Evolutionary conservation across 2,329 filamentous ascomycete species (phyloP).

Genomic region (Nemania diffusa): DNA sequence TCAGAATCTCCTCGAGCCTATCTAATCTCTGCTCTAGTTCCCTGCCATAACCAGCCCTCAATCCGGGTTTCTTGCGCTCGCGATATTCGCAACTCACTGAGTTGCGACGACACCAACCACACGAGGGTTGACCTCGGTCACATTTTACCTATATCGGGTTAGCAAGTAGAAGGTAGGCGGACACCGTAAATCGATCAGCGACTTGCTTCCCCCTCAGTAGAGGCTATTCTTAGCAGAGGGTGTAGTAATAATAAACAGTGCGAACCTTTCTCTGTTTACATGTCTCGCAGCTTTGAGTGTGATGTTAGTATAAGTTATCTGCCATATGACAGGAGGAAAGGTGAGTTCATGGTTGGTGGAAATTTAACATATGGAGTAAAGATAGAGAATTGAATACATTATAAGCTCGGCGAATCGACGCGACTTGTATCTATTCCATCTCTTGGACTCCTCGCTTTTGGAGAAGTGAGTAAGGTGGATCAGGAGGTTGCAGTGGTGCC

Average conservation of each 20-base stretch:
- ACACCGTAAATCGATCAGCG: background rate
- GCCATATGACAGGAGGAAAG: conserved; percentile 12
- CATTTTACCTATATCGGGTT: conserved; percentile 69
- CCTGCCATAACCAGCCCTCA: conserved; percentile 75
- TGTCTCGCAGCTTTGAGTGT: conserved; percentile 71
- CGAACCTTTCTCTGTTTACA: conserved; percentile 83
- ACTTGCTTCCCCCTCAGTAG: background rate
- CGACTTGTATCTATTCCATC: background rate
- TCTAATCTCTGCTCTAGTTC: conserved; percentile 79
- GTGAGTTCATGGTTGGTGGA: conserved; percentile 14
- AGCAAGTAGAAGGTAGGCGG: conserved; percentile 16
- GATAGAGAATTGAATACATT: conserved; percentile 31
- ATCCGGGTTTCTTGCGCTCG: conserved; percentile 73
- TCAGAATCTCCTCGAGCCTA: conserved; percentile 73
- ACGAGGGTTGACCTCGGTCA: conserved; percentile 78
- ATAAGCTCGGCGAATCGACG: background rate
- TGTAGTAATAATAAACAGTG: conserved; percentile 17
- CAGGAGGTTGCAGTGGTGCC: background rate
- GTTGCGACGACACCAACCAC: conserved; percentile 74
- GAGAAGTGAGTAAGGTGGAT: background rate
- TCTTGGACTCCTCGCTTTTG: background rate
- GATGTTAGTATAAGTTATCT: conserved; percentile 50
- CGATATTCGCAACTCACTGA: conserved; percentile 73
- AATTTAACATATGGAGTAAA: conserved; percentile 25
- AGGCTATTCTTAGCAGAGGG: background rate